Evolutionary conservation across 2,329 filamentous ascomycete genomes (phyloP), one percentile per base, ranked within the genome.

Genomic region (Seiridium cupressi): DNA sequence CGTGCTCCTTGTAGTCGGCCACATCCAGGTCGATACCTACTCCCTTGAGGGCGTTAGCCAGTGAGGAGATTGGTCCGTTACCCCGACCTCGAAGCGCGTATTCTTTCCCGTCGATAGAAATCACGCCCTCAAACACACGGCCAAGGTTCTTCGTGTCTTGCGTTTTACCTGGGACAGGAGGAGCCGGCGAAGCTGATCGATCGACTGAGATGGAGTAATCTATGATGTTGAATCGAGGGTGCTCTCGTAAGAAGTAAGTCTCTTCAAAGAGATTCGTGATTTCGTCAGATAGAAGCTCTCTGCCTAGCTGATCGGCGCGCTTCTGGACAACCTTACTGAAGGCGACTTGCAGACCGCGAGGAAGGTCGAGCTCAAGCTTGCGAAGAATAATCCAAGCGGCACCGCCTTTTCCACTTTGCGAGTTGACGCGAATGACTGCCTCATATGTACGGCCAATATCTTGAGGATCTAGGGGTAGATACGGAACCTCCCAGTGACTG

Each of bases 361-460:
- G 95, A 56, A 98, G 86, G 74, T 98, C 95, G 69, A 98, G 89
- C 71, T 95, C 87, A 63, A 98, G 86, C 70, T 92, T 89, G 68
- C 90, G 89, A 72, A 93, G 88, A 72, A 98, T 93, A 72, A 98
- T 91, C 91, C 92, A 98, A 55, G 94, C 93, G 62, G 92, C 89
- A 68, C 95, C 95, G 63, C 94, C 94, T 80, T 99, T 98, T 65
- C 94, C 94, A 68, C 88, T 92, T 75, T 98, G 94, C 18, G 92
- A 96, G 81, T 98, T 99, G 84, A 98, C 94, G 62, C 94, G 91
- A 73, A 98, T 98, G 72, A 98, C 90, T 61, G 94, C 94, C 77
- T 98, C 93, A 84, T 98, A 98, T n/a, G 89, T 97, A 60, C 94
- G 88, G 55, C 94, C 94, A 65, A 98, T 97, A 71, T 98, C 94